phyloP scores from a whole-genome alignment of 2,329 filamentous ascomycete species.

The Penicillium sclerotigenum region DNA sequence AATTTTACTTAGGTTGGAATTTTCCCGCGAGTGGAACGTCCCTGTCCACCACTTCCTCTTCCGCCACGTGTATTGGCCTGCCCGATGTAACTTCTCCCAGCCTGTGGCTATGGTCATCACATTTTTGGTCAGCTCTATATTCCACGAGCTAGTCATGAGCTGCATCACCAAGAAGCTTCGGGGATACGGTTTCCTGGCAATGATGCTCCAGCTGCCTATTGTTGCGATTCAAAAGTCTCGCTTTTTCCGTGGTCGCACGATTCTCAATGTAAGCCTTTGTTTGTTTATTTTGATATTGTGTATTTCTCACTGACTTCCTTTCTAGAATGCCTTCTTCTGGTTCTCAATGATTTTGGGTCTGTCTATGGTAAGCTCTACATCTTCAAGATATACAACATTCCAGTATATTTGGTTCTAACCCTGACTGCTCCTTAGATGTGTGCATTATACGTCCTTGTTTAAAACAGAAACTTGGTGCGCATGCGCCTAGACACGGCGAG shows the following conservation, averaged over 20 bases:
- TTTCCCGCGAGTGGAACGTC: conserved; percentile 95
- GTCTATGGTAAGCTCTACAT: conserved; percentile 61
- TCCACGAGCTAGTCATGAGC: conserved; percentile 94
- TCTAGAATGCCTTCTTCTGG: conserved; percentile 79
- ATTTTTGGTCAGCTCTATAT: conserved; percentile 82
- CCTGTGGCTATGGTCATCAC: conserved; percentile 80
- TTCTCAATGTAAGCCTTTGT: conserved; percentile 61
- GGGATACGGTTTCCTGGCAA: conserved; percentile 87
- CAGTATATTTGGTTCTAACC: not conserved
- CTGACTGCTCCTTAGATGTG: conserved; percentile 47
- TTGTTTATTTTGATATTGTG: not conserved
- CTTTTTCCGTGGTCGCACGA: conserved; percentile 69
- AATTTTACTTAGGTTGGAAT: conserved; percentile 67
- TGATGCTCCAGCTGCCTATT: conserved; percentile 96
- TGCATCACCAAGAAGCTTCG: conserved; percentile 96
- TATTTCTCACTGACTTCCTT: not conserved
- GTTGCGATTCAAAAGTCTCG: conserved; percentile 83
- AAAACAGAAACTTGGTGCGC: not conserved
- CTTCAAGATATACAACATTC: not conserved
- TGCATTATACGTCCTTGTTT: conserved; percentile 56
- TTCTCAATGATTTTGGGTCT: conserved; percentile 84
- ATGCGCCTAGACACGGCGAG: not conserved
- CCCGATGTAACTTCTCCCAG: conserved; percentile 70
- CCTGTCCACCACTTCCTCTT: conserved; percentile 94
- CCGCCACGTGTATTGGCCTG: conserved; percentile 87